A percentile compares a stretch with the other conserved stretches of the same genome.
phyloP scores from a whole-genome alignment of 2,329 filamentous ascomycete species.

The Colletotrichum trifolii region DNA sequence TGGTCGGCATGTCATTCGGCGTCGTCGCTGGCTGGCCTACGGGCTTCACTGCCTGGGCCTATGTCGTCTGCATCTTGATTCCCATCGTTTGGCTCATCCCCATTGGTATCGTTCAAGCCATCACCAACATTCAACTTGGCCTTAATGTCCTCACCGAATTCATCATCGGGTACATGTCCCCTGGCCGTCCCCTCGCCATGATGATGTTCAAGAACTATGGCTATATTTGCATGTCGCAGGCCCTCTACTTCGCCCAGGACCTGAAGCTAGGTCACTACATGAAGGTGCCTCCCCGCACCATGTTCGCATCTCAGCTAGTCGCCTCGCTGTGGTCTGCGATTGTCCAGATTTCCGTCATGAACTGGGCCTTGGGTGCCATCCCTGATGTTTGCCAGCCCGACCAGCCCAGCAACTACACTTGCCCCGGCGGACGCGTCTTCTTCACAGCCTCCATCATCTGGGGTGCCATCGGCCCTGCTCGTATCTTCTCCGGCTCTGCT shows the following conservation, averaged over 20 bases:
- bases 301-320: constrained; percentile 69
- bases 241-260: constrained; percentile 72
- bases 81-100: constrained; percentile 70
- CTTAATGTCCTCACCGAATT: constrained; percentile 80
- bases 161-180: constrained; percentile 78
- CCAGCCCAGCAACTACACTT: constrained; percentile 67
- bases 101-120: constrained; percentile 70
- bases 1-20: constrained; percentile 65
- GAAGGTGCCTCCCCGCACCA: constrained; percentile 70
- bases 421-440: constrained; percentile 65
- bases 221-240: constrained; percentile 75
- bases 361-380: constrained; percentile 73
- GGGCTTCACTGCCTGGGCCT: constrained; percentile 68
- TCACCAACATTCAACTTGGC: constrained; percentile 72
- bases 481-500: constrained; percentile 73
- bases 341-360: constrained; percentile 73
- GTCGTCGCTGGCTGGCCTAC: constrained; percentile 67
- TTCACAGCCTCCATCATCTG: constrained; percentile 79
- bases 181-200: constrained; percentile 76
- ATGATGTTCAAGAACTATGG: constrained; percentile 84
- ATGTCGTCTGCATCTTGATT: constrained; percentile 66
- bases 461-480: constrained; percentile 77
- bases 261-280: constrained; percentile 78
- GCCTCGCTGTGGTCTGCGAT: constrained; percentile 71
- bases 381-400: constrained; percentile 66